Conservation (phyloP, 164 flowering plant species). For the Chloranthus sessilifolius region DNA sequence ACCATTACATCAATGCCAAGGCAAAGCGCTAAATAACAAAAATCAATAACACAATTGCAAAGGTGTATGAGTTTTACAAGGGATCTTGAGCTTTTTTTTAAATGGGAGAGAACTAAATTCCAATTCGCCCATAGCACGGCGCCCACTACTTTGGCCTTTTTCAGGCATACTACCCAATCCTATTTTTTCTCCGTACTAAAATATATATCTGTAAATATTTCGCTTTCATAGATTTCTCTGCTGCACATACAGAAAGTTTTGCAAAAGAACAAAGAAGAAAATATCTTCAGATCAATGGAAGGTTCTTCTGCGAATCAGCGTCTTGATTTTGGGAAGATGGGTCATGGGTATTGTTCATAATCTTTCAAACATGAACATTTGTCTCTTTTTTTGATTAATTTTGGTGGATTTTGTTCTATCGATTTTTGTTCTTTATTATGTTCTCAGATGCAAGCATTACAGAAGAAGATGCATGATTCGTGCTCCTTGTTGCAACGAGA, state of each 20-base stretch:
- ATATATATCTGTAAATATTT: neutral
- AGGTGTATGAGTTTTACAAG: too few species aligned
- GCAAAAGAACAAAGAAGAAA: too few species aligned
- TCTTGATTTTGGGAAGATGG: constrained; percentile 83
- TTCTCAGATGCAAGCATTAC: constrained; percentile 70
- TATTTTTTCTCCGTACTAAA: neutral
- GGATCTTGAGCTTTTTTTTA: too few species aligned
- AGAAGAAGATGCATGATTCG: constrained; percentile 83
- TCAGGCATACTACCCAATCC: constrained; percentile 1
- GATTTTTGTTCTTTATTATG: neutral
- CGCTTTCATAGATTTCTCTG: too few species aligned
- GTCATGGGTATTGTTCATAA: constrained; percentile 42
- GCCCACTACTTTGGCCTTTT: too few species aligned
- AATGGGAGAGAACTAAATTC: too few species aligned
- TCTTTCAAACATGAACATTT: too few species aligned
- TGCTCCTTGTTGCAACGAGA: constrained; percentile 90
- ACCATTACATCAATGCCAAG: too few species aligned
- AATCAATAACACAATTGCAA: too few species aligned
- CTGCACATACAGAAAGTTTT: too few species aligned
- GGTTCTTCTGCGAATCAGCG: constrained; percentile 43
- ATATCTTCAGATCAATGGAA: constrained; percentile 47
- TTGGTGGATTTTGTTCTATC: neutral
- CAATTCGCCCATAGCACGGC: too few species aligned
- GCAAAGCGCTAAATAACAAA: too few species aligned
- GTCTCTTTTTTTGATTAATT: neutral